Evolutionary conservation across 179 eudicot genomes (phyloP).

Genomic region (Heliamphora ciliata): DNA sequence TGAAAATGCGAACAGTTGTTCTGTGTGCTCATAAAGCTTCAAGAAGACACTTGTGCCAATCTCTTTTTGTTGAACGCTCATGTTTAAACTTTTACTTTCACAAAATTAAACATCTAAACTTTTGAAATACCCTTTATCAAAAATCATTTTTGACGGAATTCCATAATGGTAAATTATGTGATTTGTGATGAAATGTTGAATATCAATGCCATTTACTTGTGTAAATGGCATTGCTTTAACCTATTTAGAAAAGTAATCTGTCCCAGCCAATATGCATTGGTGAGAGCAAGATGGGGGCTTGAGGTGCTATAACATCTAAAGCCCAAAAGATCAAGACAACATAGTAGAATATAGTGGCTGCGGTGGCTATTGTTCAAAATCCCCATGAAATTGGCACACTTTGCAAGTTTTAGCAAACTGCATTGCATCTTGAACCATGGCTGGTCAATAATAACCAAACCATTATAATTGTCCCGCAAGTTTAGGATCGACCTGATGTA

Average conservation of each 20-base stretch:
- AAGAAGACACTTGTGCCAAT: conserved; percentile 1
- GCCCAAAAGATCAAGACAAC: neutral
- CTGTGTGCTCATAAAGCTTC: neutral
- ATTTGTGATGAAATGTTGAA: neutral
- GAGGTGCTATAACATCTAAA: neutral
- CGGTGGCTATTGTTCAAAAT: neutral
- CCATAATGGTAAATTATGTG: neutral
- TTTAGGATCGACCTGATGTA: conserved; percentile 13
- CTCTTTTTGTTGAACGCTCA: neutral
- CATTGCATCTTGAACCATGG: neutral
- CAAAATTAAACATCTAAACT: neutral
- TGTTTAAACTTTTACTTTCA: neutral
- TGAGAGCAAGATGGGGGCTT: neutral
- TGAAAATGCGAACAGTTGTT: neutral
- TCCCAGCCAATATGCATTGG: neutral
- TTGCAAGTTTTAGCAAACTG: neutral
- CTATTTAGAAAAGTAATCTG: conserved; percentile 1
- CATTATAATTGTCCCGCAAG: neutral
- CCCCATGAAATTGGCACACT: neutral
- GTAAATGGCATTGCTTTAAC: neutral
- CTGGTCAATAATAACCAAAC: conserved; percentile 14
- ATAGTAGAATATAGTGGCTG: neutral
- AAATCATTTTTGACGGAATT: neutral
- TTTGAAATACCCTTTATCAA: neutral
- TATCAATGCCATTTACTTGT: neutral